A percentile compares a stretch with the other conserved stretches of the same genome.
phyloP scores from a whole-genome alignment of 306 rosid species.

The Inga oerstediana region DNA sequence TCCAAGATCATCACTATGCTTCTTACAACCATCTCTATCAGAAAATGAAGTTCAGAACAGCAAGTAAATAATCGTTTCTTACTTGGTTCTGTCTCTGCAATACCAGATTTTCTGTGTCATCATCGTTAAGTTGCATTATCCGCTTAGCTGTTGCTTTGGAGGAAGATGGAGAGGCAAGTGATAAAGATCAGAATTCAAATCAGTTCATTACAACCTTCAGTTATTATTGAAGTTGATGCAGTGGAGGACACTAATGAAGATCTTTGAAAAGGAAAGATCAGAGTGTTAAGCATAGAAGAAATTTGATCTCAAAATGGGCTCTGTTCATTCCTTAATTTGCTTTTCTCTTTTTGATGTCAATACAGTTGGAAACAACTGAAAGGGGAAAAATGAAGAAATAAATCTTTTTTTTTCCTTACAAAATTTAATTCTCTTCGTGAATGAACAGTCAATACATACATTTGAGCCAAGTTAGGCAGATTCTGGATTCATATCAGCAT shows the following conservation, averaged over 20 bases:
- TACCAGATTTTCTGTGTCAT: conserved; percentile 11
- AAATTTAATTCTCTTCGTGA: conserved; percentile 47
- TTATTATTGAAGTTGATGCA: conserved; percentile 24
- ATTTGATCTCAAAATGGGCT: conserved; percentile 48
- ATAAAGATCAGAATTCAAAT: conserved; percentile 18
- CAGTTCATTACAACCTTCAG: conserved; percentile 23
- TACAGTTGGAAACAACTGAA: conserved; percentile 64
- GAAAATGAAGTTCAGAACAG: conserved; percentile 59
- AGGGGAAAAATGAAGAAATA: conserved; percentile 41
- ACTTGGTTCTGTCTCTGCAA: conserved; percentile 15
- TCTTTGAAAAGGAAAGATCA: conserved; percentile 34
- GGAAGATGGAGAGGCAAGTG: conserved; percentile 53
- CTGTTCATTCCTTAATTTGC: conserved; percentile 25
- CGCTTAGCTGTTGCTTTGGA: conserved; percentile 57
- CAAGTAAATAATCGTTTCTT: conserved; percentile 45
- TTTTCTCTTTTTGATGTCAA: conserved; percentile 48
- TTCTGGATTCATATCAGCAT: conserved; percentile 30
- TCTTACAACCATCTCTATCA: conserved; percentile 59
- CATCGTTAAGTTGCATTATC: conserved; percentile 23
- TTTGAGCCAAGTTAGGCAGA: conserved; percentile 41
- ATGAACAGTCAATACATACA: conserved; percentile 42
- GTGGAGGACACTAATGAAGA: conserved; percentile 31
- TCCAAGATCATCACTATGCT: conserved; percentile 58
- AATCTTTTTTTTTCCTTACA: conserved; percentile 26
- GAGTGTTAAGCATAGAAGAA: conserved; percentile 40